Evolutionary conservation across 202 grass and related monocot species (phyloP), one percentile per base, ranked within the genome.

Genomic region (Miscanthus sacchariflorus): DNA sequence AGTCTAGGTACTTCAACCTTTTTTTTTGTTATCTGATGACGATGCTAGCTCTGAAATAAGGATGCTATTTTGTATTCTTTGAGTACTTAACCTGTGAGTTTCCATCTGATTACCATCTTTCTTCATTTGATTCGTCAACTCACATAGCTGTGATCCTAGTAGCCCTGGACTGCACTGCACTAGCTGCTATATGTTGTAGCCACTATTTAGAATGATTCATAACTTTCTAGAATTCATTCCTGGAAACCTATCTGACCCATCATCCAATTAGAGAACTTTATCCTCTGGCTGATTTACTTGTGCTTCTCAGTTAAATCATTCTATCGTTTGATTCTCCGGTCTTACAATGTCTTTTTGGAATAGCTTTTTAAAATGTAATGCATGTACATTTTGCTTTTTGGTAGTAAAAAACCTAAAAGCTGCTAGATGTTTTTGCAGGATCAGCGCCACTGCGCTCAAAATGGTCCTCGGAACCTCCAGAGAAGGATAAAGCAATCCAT

Each of bases 381-480:
- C 33, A 56, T 72, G 56, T 4, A 23, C 56, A 30, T 89, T 82
- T 36, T 69, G 45, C 65, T 77, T 68, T 12, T 74, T 79, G 54
- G 52, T 72, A 35, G 17, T 74, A 75, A 79, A 83, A 75, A 83
- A 83, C 19, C 54, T 70, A 54, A 88, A 82, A 12, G 42, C 12
- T 76, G 24, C 4, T 89, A 40, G 24, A 66, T 89, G 33, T 66
- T 59, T 81, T 90, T 89, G 72, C 90, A 99, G 96, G 92, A 66
- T 85, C 95, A 86, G 87, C 39, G 0, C 88, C 79, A 25, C 18
- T 77, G 76, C 61, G 84, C 87, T 92, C 90, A 86, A 93, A 93
- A 83, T 98, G 96, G 93, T 87, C 86, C 6, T 91, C 89, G 5
- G 83, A 79, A 74, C 87, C 87, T 19, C 88, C 79, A 54, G 94